Base-by-base conservation (phyloP, 2,329 filamentous ascomycete genomes). In the Beauveria bassiana region DNA sequence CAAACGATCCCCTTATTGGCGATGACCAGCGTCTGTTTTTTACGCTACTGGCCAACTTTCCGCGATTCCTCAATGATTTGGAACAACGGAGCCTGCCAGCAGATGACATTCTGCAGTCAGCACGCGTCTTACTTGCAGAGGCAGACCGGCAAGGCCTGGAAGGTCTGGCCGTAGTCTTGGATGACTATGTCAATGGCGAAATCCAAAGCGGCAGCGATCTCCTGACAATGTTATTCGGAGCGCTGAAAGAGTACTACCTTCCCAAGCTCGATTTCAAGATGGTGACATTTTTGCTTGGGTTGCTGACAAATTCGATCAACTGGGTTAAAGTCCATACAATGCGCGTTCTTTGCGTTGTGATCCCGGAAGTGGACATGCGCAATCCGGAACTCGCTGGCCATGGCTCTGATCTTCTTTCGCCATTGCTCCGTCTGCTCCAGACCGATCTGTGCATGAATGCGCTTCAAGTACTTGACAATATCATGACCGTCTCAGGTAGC, bases 301-400 rank as follows among this genome's bases (percentile, higher is more conserved):
- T 97, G 53, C 80, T 99, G 59, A 96, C 93, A 16, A 99, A 99
- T 70, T 88, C 87, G 40, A 83, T 88, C 1, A 83, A 90, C 3
- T 97, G 92, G 90, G 90, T 98, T 73, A 96, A 96, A 72, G 80
- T 93, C 49, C 93, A 95, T 77, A 92, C 90, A 0, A 96, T 99
- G 90, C 88, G 91, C 63, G 86, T 98, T 14, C 83, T 99, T 0
- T 90, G 90, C 69, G 83, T 90, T 22, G 79, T 96, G 63, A 89
- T 99, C 52, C 91, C 92, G 0, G 88, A 93, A 59, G 89, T 97
- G 38, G 93, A 99, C 70, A 96, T 98, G 89, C 87, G 88, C 61
- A 93, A 93, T 68, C 86, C 89, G 0, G 93, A 96, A 66, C 90
- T 99, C 65, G 89, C 92, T 5, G 88, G 86, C 8, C 92, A 98